These are phyloP conservation scores for Candida neerlandica DNA, from an alignment of 1,139 yeast genomes.

Conservation along the genomic window DNA sequence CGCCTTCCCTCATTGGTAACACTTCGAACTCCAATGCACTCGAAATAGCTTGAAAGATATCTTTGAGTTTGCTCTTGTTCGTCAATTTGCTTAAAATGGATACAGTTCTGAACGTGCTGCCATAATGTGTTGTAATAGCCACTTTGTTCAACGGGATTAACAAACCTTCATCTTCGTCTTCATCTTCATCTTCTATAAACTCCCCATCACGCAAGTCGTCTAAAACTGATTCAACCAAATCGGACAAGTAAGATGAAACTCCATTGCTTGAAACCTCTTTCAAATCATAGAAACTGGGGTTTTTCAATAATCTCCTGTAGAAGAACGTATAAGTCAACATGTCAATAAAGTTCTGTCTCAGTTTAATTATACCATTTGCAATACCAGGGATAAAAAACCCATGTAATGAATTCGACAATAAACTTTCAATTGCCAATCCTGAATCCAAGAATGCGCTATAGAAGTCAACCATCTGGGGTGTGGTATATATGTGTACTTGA, in stretches of 20 bases:
- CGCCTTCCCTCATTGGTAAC: slow-evolving; percentile 64
- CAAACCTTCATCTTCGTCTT: slow-evolving; percentile 45
- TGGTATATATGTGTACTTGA: slow-evolving; percentile 58
- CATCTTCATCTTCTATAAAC: slow-evolving; percentile 56
- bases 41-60: slow-evolving; percentile 66
- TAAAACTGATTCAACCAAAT: slow-evolving; percentile 73
- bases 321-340: slow-evolving; percentile 87
- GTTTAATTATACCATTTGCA: slow-evolving; percentile 60
- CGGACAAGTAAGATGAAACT: slow-evolving; percentile 79
- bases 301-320: slow-evolving; percentile 74
- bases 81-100: slow-evolving; percentile 57
- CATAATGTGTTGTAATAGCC: slow-evolving; percentile 74
- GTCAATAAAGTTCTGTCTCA: slow-evolving; percentile 85
- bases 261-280: slow-evolving; percentile 65
- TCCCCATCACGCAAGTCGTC: slow-evolving; percentile 63
- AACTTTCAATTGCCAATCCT: slow-evolving; percentile 85
- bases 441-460: slow-evolving; percentile 73
- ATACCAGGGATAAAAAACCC: slow-evolving; percentile 77
- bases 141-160: slow-evolving; percentile 63
- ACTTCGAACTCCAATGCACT: slow-evolving; percentile 71
- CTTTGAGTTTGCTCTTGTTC: slow-evolving; percentile 58
- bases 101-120: slow-evolving; percentile 66
- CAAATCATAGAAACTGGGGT: slow-evolving; percentile 89
- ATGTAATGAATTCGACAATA: slow-evolving; percentile 55
- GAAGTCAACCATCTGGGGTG: slow-evolving; percentile 56